Evolutionary conservation across 768 basidiomycete species (phyloP).

Genomic region (Boletellus sp.): DNA sequence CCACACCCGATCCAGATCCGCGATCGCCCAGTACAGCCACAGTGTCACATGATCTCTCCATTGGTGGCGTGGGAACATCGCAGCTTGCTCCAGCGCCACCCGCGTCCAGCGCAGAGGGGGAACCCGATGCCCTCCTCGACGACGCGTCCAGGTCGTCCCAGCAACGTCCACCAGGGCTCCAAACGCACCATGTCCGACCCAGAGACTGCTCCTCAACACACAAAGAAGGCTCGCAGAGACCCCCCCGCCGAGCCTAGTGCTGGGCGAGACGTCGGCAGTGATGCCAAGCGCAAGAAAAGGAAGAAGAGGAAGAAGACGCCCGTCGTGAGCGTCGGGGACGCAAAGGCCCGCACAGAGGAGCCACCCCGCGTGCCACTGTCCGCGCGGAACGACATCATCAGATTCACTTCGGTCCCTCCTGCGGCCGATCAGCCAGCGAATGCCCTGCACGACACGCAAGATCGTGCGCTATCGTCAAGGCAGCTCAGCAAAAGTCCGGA

Average conservation of each 20-base stretch:
- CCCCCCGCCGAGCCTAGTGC: slow-evolving; percentile 12
- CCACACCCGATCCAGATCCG: background rate
- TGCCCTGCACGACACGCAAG: background rate
- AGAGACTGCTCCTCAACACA: slow-evolving; percentile 14
- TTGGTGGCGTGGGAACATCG: slow-evolving; percentile 26
- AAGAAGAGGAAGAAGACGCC: slow-evolving; percentile 29
- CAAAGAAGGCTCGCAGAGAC: slow-evolving; percentile 26
- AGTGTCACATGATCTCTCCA: background rate
- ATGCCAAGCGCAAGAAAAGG: slow-evolving; percentile 23
- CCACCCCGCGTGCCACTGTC: slow-evolving; percentile 18
- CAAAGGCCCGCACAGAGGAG: slow-evolving; percentile 12
- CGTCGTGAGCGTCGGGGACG: slow-evolving; percentile 10
- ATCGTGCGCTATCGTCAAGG: background rate
- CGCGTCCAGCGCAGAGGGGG: background rate
- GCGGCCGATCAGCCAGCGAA: slow-evolving; percentile 7
- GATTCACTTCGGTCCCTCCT: slow-evolving; percentile 22
- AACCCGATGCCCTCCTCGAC: slow-evolving; percentile 26
- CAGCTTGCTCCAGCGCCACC: background rate
- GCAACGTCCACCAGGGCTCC: background rate
- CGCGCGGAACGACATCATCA: slow-evolving; percentile 24
- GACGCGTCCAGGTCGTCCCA: slow-evolving; percentile 19
- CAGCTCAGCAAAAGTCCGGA: background rate
- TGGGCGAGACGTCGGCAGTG: slow-evolving; percentile 20
- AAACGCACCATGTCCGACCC: slow-evolving; percentile 27
- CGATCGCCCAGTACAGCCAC: background rate